These are phyloP conservation scores for Mesembryanthemum crystallinum DNA, from an alignment of 148 eudicot genomes.

Conservation along the genomic window DNA sequence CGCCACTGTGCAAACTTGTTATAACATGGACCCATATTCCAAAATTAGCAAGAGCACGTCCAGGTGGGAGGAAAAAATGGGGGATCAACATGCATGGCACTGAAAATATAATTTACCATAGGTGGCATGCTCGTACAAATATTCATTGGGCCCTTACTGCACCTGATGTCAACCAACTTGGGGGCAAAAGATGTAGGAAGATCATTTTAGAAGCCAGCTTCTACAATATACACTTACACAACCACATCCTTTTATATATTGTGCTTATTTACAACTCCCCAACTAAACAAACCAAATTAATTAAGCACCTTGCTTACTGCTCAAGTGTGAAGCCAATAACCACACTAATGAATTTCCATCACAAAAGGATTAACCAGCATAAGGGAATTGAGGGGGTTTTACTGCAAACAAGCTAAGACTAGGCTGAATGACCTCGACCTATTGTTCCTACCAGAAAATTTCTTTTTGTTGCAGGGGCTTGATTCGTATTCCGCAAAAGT, in stretches of 20 bases:
- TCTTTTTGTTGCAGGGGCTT: neutral
- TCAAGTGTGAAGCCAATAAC: neutral
- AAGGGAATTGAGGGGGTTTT: neutral
- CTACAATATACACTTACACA: neutral
- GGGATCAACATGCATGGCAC: neutral
- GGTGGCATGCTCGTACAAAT: neutral
- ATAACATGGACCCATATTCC: constrained; percentile 5
- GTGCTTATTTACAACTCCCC: constrained; percentile 5
- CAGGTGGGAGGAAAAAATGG: neutral
- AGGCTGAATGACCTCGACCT: neutral
- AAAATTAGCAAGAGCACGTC: neutral
- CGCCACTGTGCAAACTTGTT: constrained; percentile 10
- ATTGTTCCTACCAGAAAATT: constrained; percentile 4
- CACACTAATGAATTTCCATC: neutral
- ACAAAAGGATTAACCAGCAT: neutral
- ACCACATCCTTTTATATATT: neutral
- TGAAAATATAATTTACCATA: neutral
- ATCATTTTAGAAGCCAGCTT: neutral
- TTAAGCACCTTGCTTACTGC: neutral
- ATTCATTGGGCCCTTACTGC: constrained; percentile 17
- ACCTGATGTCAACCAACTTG: constrained; percentile 13
- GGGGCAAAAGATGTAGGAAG: neutral
- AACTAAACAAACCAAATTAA: neutral
- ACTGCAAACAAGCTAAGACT: neutral
- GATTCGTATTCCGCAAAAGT: neutral